Conservation (phyloP, 1,284 basidiomycete species). For the Ganoderma sinense region DNA sequence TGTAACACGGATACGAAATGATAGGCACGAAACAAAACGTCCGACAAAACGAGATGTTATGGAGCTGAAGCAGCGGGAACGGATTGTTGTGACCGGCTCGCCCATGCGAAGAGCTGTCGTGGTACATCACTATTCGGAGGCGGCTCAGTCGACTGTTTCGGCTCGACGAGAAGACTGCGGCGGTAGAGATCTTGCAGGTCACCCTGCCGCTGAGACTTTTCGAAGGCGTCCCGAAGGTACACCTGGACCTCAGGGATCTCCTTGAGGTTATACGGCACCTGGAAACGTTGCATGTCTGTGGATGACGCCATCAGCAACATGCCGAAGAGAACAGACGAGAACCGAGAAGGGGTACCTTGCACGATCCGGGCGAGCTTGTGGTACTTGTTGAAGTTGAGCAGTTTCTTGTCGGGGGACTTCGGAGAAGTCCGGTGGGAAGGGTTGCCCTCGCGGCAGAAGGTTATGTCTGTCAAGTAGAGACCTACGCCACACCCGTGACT, state of each 20-base stretch:
- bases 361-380: conserved; percentile 91
- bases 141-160: conserved; percentile 76
- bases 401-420: conserved; percentile 74
- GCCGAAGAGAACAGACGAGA: not conserved
- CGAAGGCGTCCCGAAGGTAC: conserved; percentile 77
- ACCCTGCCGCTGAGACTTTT: conserved; percentile 74
- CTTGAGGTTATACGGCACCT: conserved; percentile 84
- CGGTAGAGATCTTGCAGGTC: conserved; percentile 85
- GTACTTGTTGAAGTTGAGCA: conserved; percentile 97
- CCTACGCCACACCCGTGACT: conserved; percentile 50
- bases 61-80: conserved; percentile 19
- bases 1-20: not conserved
- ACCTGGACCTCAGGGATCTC: conserved; percentile 86
- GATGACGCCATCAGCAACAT: conserved; percentile 1
- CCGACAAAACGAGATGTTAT: conserved; percentile 11
- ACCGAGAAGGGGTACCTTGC: conserved; percentile 59
- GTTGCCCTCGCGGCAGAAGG: conserved; percentile 96
- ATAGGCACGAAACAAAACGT: conserved; percentile 17
- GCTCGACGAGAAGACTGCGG: conserved; percentile 82
- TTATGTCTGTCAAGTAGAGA: conserved; percentile 90
- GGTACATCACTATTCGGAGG: conserved; percentile 70
- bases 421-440: conserved; percentile 87
- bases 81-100: conserved; percentile 56
- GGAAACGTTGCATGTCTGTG: conserved; percentile 92
- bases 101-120: conserved; percentile 78